Evolutionary conservation across 139 green algal species (phyloP), one percentile per base, ranked within the genome.

Genomic region (Dunaliella sp.): DNA sequence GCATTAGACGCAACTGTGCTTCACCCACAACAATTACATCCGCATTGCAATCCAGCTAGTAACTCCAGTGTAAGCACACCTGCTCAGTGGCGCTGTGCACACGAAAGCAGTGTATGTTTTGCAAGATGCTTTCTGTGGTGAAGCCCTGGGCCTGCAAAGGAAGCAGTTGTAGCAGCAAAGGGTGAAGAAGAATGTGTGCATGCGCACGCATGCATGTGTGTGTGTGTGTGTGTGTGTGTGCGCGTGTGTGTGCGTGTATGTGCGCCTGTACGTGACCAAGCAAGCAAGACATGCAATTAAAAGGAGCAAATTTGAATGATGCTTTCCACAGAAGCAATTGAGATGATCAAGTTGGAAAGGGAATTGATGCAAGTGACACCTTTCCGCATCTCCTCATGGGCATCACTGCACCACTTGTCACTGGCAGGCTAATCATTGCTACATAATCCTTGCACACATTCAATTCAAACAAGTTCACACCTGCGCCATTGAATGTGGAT

Each of bases 1-100:
- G n/a, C n/a, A n/a, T n/a, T n/a, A n/a, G n/a, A n/a, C n/a, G n/a
- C n/a, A n/a, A n/a, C n/a, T n/a, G n/a, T n/a, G n/a, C n/a, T n/a
- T n/a, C n/a, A n/a, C n/a, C n/a, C n/a, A n/a, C n/a, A n/a, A n/a
- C n/a, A n/a, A n/a, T n/a, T n/a, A n/a, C n/a, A n/a, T n/a, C n/a
- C n/a, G n/a, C n/a, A n/a, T n/a, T n/a, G n/a, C n/a, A 80, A 80
- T 24, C 7, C 7, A 34, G 75, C 25, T 31, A 16, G 75, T 21
- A 80, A 30, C 7, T 80, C 25, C 7, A 21, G 33, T 24, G 33
- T 21, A 21, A 32, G 73, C 75, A 22, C 28, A 87, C 88, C 88
- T 92, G 94, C 86, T 98, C 94, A 0, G 88, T 88, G 80, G 90
- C 74, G 84, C 98, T 93, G 28, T 95, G 91, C 16, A 95, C 91